A percentile compares a stretch with the other conserved stretches of the same genome.
Conservation (phyloP, 768 basidiomycete species). For the Suillus discolor region DNA sequence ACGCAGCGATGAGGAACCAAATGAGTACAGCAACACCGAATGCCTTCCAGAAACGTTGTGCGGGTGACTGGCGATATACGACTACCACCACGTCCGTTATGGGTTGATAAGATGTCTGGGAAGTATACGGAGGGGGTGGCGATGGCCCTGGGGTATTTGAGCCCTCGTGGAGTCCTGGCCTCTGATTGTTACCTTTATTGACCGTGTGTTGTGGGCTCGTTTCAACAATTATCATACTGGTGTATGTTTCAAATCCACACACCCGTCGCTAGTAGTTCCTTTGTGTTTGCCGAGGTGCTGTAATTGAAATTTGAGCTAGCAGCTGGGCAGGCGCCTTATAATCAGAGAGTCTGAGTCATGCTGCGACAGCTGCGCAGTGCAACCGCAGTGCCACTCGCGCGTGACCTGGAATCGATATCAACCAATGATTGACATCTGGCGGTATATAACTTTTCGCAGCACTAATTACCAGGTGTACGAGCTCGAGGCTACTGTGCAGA, state of each 20-base stretch:
- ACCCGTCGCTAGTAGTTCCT: background rate
- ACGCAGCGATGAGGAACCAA: conserved; percentile 18
- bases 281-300: background rate
- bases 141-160: background rate
- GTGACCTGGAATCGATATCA: background rate
- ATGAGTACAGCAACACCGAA: conserved; percentile 27
- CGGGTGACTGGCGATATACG: conserved; percentile 7
- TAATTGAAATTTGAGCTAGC: background rate
- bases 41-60: conserved; percentile 28
- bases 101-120: conserved; percentile 3
- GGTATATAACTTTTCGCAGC: too few species aligned
- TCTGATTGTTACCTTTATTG: background rate
- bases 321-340: background rate
- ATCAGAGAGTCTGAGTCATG: background rate
- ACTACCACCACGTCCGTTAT: background rate
- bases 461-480: too few species aligned
- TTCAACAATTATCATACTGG: conserved; percentile 12
- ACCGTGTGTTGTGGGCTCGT: background rate
- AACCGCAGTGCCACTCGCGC: background rate
- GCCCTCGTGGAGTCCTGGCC: background rate
- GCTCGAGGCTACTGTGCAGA: too few species aligned
- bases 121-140: conserved; percentile 12
- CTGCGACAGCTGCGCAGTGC: background rate
- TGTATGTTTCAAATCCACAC: background rate
- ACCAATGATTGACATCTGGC: too few species aligned